Conservation (phyloP, 805 yeast genomes). For the Candida gorgasii region DNA sequence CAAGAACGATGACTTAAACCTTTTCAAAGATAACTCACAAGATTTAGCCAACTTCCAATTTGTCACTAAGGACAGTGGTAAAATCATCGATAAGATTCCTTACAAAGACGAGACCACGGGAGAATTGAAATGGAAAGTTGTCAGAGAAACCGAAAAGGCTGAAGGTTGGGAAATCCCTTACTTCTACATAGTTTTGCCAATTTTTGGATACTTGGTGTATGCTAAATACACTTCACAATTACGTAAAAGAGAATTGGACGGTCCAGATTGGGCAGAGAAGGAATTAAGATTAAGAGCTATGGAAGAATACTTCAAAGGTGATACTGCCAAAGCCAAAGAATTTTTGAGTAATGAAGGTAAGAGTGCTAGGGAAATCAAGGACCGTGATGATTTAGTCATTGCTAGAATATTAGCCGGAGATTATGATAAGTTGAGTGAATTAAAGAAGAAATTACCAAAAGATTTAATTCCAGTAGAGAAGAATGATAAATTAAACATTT, state of each 20-base stretch:
- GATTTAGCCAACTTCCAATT: conserved; percentile 59
- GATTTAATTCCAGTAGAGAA: conserved; percentile 40
- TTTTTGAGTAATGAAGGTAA: conserved; percentile 55
- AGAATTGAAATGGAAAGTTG: conserved; percentile 73
- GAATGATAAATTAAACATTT: conserved; percentile 36
- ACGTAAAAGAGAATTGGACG: conserved; percentile 40
- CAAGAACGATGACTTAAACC: conserved; percentile 52
- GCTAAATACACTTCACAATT: conserved; percentile 46
- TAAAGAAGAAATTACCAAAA: conserved; percentile 50
- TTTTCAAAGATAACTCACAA: conserved; percentile 60
- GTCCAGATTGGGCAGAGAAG: conserved; percentile 78
- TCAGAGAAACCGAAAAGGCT: conserved; percentile 66
- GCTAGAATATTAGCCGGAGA: conserved; percentile 83
- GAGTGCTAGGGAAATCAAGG: conserved; percentile 56
- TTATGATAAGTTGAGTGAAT: conserved; percentile 67
- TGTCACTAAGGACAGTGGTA: conserved; percentile 50
- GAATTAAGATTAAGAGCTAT: conserved; percentile 75
- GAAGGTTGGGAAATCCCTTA: conserved; percentile 86
- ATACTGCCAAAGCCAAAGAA: conserved; percentile 50
- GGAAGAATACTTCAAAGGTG: conserved; percentile 61
- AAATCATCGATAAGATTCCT: conserved; percentile 81
- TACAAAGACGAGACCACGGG: conserved; percentile 79
- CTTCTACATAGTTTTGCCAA: conserved; percentile 73
- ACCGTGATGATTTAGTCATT: conserved; percentile 74
- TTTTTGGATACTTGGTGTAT: conserved; percentile 56